phyloP scores from a whole-genome alignment of 148 eudicot species.

The Chenopodium suecicum region DNA sequence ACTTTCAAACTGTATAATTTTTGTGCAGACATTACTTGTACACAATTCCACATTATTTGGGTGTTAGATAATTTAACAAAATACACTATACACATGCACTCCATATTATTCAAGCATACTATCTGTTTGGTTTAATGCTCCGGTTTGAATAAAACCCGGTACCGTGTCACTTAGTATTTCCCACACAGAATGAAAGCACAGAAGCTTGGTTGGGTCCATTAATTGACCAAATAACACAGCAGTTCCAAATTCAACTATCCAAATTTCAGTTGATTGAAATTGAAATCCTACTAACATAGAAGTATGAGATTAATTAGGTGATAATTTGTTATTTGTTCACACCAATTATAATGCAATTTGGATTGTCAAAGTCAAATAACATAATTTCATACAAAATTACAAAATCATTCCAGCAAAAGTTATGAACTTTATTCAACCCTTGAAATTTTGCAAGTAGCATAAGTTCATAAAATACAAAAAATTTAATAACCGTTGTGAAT shows the following conservation, averaged over 20 bases:
- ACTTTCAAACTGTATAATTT: background rate
- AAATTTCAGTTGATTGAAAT: background rate
- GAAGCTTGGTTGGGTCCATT: background rate
- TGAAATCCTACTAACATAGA: background rate
- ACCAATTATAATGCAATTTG: background rate
- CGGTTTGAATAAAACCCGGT: background rate
- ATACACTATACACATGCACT: background rate
- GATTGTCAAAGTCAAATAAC: background rate
- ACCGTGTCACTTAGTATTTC: background rate
- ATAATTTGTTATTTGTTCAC: background rate
- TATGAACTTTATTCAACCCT: background rate
- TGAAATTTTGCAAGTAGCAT: background rate
- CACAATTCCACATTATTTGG: no score
- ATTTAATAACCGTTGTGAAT: no score
- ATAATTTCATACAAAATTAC: background rate
- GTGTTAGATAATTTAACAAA: background rate
- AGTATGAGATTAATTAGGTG: background rate
- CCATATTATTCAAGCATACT: background rate
- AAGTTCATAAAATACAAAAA: no score
- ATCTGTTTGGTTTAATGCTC: background rate
- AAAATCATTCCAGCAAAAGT: background rate
- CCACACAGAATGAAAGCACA: background rate
- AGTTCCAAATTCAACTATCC: background rate
- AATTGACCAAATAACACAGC: background rate
- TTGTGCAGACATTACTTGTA: background rate